phyloP scores from a whole-genome alignment of 1,139 yeast genomes.

The Candida labiduridarum region DNA sequence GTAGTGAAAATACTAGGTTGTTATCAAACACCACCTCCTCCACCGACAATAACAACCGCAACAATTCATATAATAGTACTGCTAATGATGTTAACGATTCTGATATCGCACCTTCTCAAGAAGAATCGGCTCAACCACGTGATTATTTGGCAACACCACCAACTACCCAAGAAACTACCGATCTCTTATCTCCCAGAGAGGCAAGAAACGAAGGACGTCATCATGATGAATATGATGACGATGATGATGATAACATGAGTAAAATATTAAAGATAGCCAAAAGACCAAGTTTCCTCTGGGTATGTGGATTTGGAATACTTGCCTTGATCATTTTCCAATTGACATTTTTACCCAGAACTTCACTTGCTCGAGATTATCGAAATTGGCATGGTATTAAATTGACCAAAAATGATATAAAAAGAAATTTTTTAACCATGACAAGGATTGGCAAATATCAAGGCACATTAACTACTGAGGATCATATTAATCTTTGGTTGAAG shows the following conservation, averaged over 20 bases:
- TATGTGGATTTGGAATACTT: slow-evolving; percentile 54
- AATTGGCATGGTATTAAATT: slow-evolving; percentile 67
- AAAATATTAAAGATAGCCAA: slow-evolving; percentile 26
- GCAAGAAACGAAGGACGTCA: neutral
- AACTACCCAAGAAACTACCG: slow-evolving; percentile 6
- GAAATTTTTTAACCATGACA: slow-evolving; percentile 35
- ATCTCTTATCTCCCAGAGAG: neutral
- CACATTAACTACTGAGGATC: slow-evolving; percentile 29
- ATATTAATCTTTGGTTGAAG: slow-evolving; percentile 28
- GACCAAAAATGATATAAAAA: slow-evolving; percentile 64
- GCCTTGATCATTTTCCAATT: slow-evolving; percentile 61
- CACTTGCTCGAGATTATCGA: slow-evolving; percentile 79
- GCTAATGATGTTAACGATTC: slow-evolving; percentile 5
- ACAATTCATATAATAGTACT: neutral
- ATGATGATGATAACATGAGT: slow-evolving; percentile 17
- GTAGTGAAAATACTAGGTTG: neutral
- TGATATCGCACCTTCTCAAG: slow-evolving; percentile 4
- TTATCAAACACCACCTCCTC: neutral
- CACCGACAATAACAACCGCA: neutral
- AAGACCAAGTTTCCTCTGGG: slow-evolving; percentile 50
- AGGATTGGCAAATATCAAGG: slow-evolving; percentile 30
- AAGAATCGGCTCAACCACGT: slow-evolving; percentile 8
- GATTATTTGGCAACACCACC: slow-evolving; percentile 10
- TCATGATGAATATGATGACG: slow-evolving; percentile 8
- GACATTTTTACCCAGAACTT: slow-evolving; percentile 84